Percentiles rank a stretch among this genome's conserved stretches.
phyloP scores from a whole-genome alignment of 805 yeast species.

The Zygosaccharomyces bailii region DNA sequence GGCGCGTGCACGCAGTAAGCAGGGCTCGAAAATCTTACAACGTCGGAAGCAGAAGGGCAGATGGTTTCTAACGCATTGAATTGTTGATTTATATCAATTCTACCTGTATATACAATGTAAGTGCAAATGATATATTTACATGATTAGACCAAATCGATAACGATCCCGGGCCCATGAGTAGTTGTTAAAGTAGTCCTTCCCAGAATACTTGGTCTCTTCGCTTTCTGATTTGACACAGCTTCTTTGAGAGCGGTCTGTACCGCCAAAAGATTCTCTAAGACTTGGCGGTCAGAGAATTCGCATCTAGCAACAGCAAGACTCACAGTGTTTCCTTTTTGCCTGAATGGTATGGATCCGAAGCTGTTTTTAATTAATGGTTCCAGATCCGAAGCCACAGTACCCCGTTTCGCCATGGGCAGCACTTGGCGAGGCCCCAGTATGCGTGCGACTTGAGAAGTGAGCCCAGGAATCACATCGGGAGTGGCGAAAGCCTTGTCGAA shows the following conservation, averaged over 20 bases:
- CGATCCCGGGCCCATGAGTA: slow-evolving; percentile 77
- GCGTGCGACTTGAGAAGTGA: slow-evolving; percentile 67
- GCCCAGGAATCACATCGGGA: slow-evolving; percentile 65
- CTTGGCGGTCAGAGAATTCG: slow-evolving; percentile 71
- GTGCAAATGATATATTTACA: slow-evolving; percentile 4
- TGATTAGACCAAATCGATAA: slow-evolving; percentile 47
- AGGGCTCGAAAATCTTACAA: slow-evolving; percentile 73
- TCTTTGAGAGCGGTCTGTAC: slow-evolving; percentile 60
- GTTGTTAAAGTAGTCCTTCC: slow-evolving; percentile 68
- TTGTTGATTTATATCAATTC: slow-evolving; percentile 5
- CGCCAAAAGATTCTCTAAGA: slow-evolving; percentile 64
- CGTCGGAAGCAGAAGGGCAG: slow-evolving; percentile 86
- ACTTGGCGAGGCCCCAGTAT: slow-evolving; percentile 83
- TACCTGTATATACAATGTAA: slow-evolving; percentile 6
- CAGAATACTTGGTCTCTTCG: slow-evolving; percentile 63
- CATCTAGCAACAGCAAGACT: slow-evolving; percentile 73
- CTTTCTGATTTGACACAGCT: slow-evolving; percentile 51
- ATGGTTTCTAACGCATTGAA: slow-evolving; percentile 82
- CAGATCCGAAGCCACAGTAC: slow-evolving; percentile 75
- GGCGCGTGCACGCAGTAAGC: slow-evolving; percentile 69
- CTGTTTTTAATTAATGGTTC: slow-evolving; percentile 49
- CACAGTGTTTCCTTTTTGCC: slow-evolving; percentile 62
- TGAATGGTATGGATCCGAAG: slow-evolving; percentile 70
- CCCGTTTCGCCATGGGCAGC: slow-evolving; percentile 83
- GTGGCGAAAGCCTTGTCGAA: slow-evolving; percentile 82